Evolutionary conservation across 2,329 filamentous ascomycete species (phyloP).

Genomic region (Colletotrichum karsti): DNA sequence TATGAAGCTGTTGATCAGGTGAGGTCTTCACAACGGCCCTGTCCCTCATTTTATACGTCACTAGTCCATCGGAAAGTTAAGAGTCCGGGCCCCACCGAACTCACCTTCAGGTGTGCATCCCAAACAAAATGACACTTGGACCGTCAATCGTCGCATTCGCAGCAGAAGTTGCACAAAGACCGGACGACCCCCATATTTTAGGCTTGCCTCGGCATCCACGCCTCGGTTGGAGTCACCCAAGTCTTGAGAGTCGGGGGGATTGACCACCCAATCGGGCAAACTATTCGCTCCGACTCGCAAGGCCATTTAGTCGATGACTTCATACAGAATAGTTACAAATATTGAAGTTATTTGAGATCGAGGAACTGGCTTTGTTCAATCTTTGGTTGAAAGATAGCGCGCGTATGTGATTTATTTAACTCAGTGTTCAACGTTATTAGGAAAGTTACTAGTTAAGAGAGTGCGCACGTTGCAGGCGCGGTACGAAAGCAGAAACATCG

Average conservation of each 20-base stretch:
- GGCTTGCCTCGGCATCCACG: slow-evolving; percentile 12
- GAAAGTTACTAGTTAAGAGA: too few relatives aligned
- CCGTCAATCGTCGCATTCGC: neutral
- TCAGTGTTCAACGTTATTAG: too few relatives aligned
- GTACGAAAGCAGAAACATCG: too few relatives aligned
- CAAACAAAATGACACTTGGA: slow-evolving; percentile 5
- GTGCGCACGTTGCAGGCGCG: too few relatives aligned
- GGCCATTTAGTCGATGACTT: neutral
- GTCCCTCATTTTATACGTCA: slow-evolving; percentile 25
- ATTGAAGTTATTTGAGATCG: too few relatives aligned
- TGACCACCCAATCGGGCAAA: neutral
- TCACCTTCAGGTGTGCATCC: slow-evolving; percentile 2
- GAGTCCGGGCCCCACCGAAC: slow-evolving; percentile 20
- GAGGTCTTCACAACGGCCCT: neutral
- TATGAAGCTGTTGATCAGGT: neutral
- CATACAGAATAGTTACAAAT: neutral
- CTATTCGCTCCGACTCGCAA: neutral
- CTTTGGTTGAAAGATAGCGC: too few relatives aligned
- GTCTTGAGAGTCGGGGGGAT: neutral
- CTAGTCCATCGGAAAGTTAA: slow-evolving; percentile 17
- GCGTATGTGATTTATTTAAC: too few relatives aligned
- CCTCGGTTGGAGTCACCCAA: neutral
- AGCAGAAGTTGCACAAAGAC: neutral
- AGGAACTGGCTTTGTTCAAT: too few relatives aligned
- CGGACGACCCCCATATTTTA: slow-evolving; percentile 14